These are phyloP conservation scores for Candida oleophila DNA, from an alignment of 805 yeast genomes.

Conservation along the genomic window DNA sequence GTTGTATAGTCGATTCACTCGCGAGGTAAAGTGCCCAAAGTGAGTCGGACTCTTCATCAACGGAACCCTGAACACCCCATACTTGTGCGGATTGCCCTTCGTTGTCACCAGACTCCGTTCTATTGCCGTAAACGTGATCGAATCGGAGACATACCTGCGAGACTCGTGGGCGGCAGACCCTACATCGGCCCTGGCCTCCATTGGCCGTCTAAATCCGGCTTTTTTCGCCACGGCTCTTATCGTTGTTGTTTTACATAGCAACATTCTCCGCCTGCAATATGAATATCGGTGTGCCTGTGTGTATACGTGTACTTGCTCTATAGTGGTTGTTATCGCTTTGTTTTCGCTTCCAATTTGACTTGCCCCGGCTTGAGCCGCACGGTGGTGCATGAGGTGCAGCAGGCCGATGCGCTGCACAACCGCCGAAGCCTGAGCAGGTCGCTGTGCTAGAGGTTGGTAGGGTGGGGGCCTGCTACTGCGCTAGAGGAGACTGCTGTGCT, in stretches of 20 bases:
- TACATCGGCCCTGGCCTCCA: background rate
- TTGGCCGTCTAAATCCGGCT: background rate
- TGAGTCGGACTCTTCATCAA: constrained; percentile 65
- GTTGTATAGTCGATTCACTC: constrained; percentile 75
- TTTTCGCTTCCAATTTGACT: no score
- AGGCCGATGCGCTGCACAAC: no score
- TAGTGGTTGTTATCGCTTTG: background rate
- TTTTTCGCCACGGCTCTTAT: background rate
- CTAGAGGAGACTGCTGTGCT: no score
- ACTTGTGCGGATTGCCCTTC: constrained; percentile 5
- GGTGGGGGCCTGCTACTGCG: no score
- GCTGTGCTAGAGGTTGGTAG: no score
- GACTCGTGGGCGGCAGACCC: background rate
- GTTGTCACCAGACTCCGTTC: constrained; percentile 14
- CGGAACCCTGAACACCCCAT: constrained; percentile 48
- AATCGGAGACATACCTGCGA: constrained; percentile 13
- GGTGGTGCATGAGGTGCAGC: no score
- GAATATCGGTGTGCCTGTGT: background rate
- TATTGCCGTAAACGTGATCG: constrained; percentile 29
- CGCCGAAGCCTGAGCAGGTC: no score
- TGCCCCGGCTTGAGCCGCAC: no score
- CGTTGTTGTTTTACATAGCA: background rate
- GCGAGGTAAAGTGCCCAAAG: constrained; percentile 74
- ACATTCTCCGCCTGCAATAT: background rate
- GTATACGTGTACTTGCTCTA: background rate